A percentile compares a stretch with the other conserved stretches of the same genome.
phyloP scores from a whole-genome alignment of 164 flowering plant species.

The Chimonanthus praecox region DNA sequence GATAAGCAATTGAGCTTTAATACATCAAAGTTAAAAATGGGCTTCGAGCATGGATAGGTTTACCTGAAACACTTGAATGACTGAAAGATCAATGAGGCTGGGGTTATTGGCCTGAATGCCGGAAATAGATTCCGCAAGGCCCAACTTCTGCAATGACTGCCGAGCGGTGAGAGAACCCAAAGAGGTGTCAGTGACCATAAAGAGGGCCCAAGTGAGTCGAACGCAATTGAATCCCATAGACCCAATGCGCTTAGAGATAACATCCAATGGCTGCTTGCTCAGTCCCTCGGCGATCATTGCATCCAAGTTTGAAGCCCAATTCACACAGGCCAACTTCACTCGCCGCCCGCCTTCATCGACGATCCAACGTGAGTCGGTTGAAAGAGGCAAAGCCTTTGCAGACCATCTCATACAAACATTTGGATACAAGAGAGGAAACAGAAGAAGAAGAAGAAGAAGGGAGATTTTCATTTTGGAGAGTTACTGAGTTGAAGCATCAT shows the following conservation, averaged over 20 bases:
- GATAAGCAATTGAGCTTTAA: no score
- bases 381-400: constrained; percentile 27
- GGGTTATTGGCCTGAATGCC: constrained; percentile 33
- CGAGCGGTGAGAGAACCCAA: constrained; percentile 18
- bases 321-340: constrained; percentile 44
- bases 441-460: not conserved
- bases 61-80: constrained; percentile 15
- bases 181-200: constrained; percentile 27
- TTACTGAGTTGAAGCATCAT: not conserved
- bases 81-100: constrained; percentile 17
- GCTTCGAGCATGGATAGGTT: not conserved
- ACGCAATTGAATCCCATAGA: constrained; percentile 46
- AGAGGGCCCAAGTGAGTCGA: constrained; percentile 45
- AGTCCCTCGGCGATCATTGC: constrained; percentile 46
- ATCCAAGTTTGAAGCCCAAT: constrained; percentile 45
- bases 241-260: constrained; percentile 19
- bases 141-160: constrained; percentile 13
- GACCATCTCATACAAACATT: not conserved
- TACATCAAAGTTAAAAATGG: no score
- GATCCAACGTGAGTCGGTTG: constrained; percentile 41
- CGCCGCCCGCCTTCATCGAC: constrained; percentile 32
- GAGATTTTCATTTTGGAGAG: not conserved
- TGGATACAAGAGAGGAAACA: not conserved
- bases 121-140: constrained; percentile 15
- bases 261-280: constrained; percentile 30